Evolutionary conservation across 2,329 filamentous ascomycete genomes (phyloP).

Genomic region (Aspergillus sp.): DNA sequence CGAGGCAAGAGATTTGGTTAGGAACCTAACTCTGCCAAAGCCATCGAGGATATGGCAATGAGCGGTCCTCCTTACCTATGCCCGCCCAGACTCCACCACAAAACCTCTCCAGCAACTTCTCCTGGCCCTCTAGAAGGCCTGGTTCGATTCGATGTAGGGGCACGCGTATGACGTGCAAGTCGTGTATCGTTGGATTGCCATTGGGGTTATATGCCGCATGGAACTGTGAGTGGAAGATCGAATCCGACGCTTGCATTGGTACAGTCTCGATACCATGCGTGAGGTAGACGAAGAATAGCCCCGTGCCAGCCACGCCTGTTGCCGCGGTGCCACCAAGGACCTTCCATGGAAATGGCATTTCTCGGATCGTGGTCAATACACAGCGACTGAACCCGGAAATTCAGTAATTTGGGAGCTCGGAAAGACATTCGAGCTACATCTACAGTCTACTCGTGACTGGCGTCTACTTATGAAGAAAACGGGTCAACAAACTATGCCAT

Average conservation of each 20-base stretch:
- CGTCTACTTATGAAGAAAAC: no score
- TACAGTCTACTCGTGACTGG: no score
- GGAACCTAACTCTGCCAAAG: no score
- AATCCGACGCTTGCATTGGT: neutral
- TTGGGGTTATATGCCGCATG: constrained; percentile 11
- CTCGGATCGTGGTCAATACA: no score
- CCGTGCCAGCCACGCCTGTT: neutral
- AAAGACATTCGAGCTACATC: neutral
- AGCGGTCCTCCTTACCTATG: neutral
- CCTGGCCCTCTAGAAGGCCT: neutral
- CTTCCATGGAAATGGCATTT: neutral
- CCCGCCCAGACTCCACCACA: constrained; percentile 18
- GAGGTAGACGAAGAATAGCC: neutral
- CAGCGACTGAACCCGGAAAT: neutral
- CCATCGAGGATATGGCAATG: no score
- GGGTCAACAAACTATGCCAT: neutral
- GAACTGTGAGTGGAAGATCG: neutral
- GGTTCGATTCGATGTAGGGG: constrained; percentile 15
- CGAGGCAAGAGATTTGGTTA: no score
- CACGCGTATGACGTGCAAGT: constrained; percentile 12
- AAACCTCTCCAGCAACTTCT: constrained; percentile 13
- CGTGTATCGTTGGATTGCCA: constrained; percentile 15
- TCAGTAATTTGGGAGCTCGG: neutral
- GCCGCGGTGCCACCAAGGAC: neutral
- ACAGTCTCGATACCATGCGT: neutral